These are phyloP conservation scores for Pseudogymnoascus sp. DNA, from an alignment of 2,329 filamentous ascomycete genomes.

Conservation along the genomic window DNA sequence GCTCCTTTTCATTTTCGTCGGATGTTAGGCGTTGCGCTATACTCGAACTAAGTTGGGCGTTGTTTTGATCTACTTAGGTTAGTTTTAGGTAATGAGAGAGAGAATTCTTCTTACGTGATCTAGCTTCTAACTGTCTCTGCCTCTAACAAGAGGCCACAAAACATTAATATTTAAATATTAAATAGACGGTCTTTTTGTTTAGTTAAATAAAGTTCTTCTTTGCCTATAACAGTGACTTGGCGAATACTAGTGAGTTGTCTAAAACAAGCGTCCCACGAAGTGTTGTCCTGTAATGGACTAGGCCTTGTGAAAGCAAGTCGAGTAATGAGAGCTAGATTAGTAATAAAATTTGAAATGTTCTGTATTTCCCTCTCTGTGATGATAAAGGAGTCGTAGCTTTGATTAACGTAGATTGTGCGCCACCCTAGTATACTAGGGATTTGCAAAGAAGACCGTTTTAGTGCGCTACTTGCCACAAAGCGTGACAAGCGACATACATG, in stretches of 20 bases:
- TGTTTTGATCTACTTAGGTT: background rate
- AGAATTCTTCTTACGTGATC: background rate
- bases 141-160: background rate
- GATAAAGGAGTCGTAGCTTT: conserved; percentile 3
- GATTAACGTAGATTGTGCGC: conserved; percentile 9
- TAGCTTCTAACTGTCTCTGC: background rate
- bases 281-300: background rate
- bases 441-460: conserved; percentile 10
- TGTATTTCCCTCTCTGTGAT: conserved; percentile 8
- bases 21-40: too few species aligned
- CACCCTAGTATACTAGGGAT: conserved; percentile 8
- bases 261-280: background rate
- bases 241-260: background rate
- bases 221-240: background rate
- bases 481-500: conserved; percentile 11
- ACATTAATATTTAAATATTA: too few species aligned
- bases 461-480: conserved; percentile 9
- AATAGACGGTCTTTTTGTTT: background rate
- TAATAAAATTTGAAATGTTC: background rate
- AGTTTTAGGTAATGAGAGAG: background rate
- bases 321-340: background rate
- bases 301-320: background rate
- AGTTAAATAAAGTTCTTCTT: background rate
- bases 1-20: background rate
- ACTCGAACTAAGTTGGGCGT: background rate